Evolutionary conservation across 2,329 filamentous ascomycete genomes (phyloP).

Genomic region (Pyrenochaeta sp.): DNA sequence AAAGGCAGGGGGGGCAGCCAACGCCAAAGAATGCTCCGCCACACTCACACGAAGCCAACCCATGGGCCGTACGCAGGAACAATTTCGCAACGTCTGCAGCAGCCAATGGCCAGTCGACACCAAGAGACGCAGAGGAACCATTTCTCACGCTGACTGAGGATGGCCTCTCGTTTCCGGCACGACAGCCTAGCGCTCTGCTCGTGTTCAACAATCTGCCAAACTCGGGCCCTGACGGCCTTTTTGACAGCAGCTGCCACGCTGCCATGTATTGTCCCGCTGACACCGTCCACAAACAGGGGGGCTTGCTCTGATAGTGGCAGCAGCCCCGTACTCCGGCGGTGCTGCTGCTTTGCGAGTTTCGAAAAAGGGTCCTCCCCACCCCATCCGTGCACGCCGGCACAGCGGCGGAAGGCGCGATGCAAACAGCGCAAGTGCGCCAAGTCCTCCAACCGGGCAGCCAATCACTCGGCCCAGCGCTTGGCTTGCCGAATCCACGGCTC

Average conservation of each 20-base stretch:
- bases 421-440: constrained; percentile 6
- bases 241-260: not conserved
- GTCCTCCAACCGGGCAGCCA: constrained; percentile 2
- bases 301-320: constrained; percentile 1
- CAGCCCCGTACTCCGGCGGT: constrained; percentile 9
- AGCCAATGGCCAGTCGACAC: constrained; percentile 14
- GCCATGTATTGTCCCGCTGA: not conserved
- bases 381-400: constrained; percentile 21
- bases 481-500: too few relatives aligned
- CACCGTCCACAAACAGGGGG: not conserved
- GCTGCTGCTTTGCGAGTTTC: constrained; percentile 15
- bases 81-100: constrained; percentile 12
- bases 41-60: constrained; percentile 24
- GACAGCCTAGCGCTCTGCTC: not conserved
- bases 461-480: not conserved
- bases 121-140: constrained; percentile 1
- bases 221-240: not conserved
- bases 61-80: constrained; percentile 20
- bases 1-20: constrained; percentile 14
- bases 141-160: constrained; percentile 13
- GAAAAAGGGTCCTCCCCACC: constrained; percentile 6
- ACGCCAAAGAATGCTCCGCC: constrained; percentile 30
- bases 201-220: constrained; percentile 4
- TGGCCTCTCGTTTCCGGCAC: not conserved
- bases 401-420: constrained; percentile 13